These are phyloP conservation scores for Beauveria caledonica DNA, from an alignment of 2,329 filamentous ascomycete species.

Conservation along the genomic window DNA sequence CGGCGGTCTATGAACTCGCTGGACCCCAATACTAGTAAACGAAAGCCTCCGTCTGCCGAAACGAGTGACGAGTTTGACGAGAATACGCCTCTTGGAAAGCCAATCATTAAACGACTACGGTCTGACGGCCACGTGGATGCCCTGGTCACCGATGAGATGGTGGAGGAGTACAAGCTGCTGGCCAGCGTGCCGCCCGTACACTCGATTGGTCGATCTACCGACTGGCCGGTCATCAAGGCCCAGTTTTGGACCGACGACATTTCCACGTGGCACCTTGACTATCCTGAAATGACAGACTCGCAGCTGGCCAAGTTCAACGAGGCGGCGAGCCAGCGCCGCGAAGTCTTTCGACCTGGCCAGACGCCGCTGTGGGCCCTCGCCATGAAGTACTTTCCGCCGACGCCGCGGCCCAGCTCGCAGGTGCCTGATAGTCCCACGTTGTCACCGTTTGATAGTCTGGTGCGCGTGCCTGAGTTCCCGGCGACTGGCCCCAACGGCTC, in stretches of 20 bases:
- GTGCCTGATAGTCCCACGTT: slow-evolving; percentile 4
- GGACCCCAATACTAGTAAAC: slow-evolving; percentile 44
- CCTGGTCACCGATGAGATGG: slow-evolving; percentile 22
- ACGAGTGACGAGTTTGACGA: slow-evolving; percentile 45
- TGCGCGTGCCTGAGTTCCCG: slow-evolving; percentile 12
- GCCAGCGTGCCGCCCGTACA: slow-evolving; percentile 41
- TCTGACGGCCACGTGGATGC: slow-evolving; percentile 37
- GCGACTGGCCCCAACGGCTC: slow-evolving; percentile 1
- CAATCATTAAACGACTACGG: slow-evolving; percentile 47
- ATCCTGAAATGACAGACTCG: slow-evolving; percentile 55
- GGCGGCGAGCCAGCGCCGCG: slow-evolving; percentile 41
- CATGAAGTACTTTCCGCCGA: slow-evolving; percentile 50
- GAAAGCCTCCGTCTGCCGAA: slow-evolving; percentile 41
- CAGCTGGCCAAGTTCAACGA: slow-evolving; percentile 47
- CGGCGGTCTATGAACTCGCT: slow-evolving; percentile 19
- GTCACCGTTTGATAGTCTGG: slow-evolving; percentile 13
- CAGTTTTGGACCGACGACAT: slow-evolving; percentile 51
- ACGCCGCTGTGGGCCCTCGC: slow-evolving; percentile 47
- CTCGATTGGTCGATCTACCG: slow-evolving; percentile 48
- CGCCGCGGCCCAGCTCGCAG: slow-evolving; percentile 16
- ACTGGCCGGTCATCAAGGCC: slow-evolving; percentile 46
- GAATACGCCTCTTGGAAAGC: slow-evolving; percentile 29
- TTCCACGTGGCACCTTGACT: slow-evolving; percentile 51
- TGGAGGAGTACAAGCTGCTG: slow-evolving; percentile 39
- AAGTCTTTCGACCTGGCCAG: slow-evolving; percentile 45